Evolutionary conservation across 129 eudicot species (phyloP).

Genomic region (Ambrosia artemisiifolia): DNA sequence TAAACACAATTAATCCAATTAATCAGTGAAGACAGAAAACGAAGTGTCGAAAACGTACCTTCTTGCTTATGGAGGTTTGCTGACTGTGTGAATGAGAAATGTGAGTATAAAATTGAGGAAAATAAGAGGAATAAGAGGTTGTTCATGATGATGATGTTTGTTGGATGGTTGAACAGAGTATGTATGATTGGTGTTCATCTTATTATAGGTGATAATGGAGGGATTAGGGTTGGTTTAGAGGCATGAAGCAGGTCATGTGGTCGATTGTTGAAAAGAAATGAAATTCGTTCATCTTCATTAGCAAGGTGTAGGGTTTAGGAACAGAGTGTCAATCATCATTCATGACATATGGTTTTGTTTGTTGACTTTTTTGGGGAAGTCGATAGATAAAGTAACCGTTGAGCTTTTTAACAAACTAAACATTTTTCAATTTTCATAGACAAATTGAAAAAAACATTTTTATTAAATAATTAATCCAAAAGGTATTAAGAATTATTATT

Average conservation of each 20-base stretch:
- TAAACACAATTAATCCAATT: neutral
- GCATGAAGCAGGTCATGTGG: neutral
- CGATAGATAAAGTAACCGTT: neutral
- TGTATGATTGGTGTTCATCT: neutral
- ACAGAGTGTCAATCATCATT: neutral
- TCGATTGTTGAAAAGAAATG: neutral
- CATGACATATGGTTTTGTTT: neutral
- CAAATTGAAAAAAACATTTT: no score
- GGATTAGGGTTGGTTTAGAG: neutral
- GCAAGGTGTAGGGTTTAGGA: neutral
- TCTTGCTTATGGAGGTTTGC: slow-evolving; percentile 18
- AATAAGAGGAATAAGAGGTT: neutral
- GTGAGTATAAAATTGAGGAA: slow-evolving; percentile 1
- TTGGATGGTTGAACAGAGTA: neutral
- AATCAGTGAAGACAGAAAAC: neutral
- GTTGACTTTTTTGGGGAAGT: neutral
- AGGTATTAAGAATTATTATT: no score
- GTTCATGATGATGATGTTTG: slow-evolving; percentile 19
- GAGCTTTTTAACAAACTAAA: no score
- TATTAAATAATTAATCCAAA: no score
- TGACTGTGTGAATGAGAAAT: slow-evolving; percentile 6
- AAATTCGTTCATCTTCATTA: neutral
- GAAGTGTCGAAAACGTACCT: neutral
- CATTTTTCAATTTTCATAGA: no score
- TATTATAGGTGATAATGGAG: neutral